phyloP scores from a whole-genome alignment of 768 basidiomycete species.

The Suillus tomentosus region DNA sequence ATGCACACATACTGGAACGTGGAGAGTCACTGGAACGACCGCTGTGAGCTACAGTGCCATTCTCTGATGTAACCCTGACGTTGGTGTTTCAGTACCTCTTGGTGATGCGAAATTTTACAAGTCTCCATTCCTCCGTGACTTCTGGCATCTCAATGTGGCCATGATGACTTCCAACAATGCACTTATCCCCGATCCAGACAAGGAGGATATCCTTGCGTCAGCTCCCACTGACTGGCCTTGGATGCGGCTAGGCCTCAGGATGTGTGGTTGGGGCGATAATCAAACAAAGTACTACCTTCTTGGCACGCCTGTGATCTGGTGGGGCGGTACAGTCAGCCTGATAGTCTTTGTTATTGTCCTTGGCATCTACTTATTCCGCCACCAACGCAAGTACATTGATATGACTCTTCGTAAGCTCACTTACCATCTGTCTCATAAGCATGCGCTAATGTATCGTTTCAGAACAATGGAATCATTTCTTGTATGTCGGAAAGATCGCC shows the following conservation, averaged over 20 bases:
- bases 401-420: constrained; percentile 76
- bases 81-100: constrained; percentile 60
- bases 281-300: constrained; percentile 93
- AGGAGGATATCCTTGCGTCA: constrained; percentile 96
- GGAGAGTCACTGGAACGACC: constrained; percentile 95
- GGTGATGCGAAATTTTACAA: constrained; percentile 83
- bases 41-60: constrained; percentile 58
- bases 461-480: constrained; percentile 94
- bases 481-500: constrained; percentile 91
- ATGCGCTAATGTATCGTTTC: neutral
- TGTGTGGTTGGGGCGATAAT: constrained; percentile 94
- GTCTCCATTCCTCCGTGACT: constrained; percentile 94
- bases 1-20: constrained; percentile 97
- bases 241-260: constrained; percentile 84
- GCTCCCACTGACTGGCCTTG: constrained; percentile 94
- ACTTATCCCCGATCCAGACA: constrained; percentile 95
- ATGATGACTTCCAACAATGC: constrained; percentile 99
- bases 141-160: constrained; percentile 98
- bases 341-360: constrained; percentile 51
- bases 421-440: constrained; percentile 18
- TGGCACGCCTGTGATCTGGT: constrained; percentile 93
- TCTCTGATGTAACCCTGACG: constrained; percentile 8
- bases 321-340: constrained; percentile 75
- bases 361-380: constrained; percentile 74
- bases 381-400: constrained; percentile 88